Conservation (phyloP, 139 green algal species). For the Marvania coccoides region DNA sequence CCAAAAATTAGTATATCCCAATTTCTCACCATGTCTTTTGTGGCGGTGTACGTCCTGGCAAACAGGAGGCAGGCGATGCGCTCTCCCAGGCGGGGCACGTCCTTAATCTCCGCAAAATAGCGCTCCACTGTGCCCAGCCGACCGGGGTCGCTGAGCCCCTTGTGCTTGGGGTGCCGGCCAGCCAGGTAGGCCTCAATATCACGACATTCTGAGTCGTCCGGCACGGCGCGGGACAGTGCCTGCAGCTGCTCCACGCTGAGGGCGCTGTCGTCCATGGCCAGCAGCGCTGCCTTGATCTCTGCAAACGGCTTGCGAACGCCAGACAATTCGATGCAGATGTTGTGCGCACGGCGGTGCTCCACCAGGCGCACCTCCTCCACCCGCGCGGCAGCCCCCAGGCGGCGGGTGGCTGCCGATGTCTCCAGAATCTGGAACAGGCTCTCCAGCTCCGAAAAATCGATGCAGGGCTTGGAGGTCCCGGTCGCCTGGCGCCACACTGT, state of each 20-base stretch:
- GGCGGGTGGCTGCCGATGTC: neutral
- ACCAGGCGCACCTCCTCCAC: constrained; percentile 48
- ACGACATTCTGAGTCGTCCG: constrained; percentile 44
- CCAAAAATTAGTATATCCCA: too few species aligned
- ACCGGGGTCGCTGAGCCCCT: constrained; percentile 31
- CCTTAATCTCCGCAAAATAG: constrained; percentile 74
- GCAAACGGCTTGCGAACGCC: constrained; percentile 55
- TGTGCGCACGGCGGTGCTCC: constrained; percentile 72
- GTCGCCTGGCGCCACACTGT: constrained; percentile 54
- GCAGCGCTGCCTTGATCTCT: constrained; percentile 50
- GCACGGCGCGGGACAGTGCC: constrained; percentile 48
- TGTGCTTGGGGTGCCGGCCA: constrained; percentile 50
- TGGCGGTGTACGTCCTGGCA: constrained; percentile 37
- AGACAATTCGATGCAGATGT: constrained; percentile 76
- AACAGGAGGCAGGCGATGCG: constrained; percentile 64
- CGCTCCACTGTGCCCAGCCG: constrained; percentile 67
- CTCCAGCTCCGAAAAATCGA: constrained; percentile 63
- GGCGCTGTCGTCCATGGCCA: constrained; percentile 50
- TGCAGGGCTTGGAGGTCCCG: constrained; percentile 3
- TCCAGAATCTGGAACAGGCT: constrained; percentile 43
- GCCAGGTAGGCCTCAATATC: constrained; percentile 50
- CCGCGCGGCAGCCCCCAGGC: constrained; percentile 11
- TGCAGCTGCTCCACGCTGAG: constrained; percentile 60
- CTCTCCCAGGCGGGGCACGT: constrained; percentile 58
- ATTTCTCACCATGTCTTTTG: constrained; percentile 13